Conservation (phyloP, 192 early-diverging fungal species). For the Coemansia sp. region DNA sequence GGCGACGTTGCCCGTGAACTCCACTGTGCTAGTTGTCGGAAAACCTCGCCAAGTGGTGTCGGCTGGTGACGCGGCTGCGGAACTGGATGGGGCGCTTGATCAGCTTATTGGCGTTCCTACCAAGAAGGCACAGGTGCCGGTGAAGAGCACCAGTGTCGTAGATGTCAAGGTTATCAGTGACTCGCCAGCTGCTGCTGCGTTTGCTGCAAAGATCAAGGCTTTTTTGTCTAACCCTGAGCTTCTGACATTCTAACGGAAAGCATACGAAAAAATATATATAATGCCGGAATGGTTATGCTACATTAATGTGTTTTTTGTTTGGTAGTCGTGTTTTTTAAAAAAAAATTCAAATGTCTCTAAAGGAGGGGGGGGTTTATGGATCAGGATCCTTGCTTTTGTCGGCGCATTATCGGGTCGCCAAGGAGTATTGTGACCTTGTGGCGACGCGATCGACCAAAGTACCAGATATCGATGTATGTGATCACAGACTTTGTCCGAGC, state of each 20-base stretch:
- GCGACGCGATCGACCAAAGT: too few relatives aligned
- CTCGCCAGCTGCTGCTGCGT: constrained; percentile 23
- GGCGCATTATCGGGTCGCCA: too few relatives aligned
- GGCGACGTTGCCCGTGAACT: constrained; percentile 54
- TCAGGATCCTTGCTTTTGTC: too few relatives aligned
- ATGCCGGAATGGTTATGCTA: not conserved
- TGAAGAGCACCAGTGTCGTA: constrained; percentile 8
- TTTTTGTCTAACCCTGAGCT: constrained; percentile 47
- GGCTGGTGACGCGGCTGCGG: constrained; percentile 20
- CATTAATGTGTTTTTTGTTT: not conserved
- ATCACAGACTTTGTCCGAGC: too few relatives aligned
- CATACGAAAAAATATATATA: too few relatives aligned
- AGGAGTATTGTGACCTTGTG: too few relatives aligned
- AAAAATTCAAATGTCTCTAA: too few relatives aligned
- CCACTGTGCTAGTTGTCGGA: constrained; percentile 69
- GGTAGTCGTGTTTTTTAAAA: not conserved
- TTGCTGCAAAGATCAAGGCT: constrained; percentile 39
- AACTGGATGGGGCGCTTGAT: constrained; percentile 33
- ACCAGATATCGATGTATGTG: too few relatives aligned
- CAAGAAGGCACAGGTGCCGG: not conserved
- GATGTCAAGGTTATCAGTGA: constrained; percentile 36
- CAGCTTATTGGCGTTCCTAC: constrained; percentile 15
- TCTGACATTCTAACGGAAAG: constrained; percentile 21
- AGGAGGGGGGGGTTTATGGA: too few relatives aligned
- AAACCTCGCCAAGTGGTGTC: constrained; percentile 29